Evolutionary conservation across 2,329 filamentous ascomycete genomes (phyloP), one percentile per base, ranked within the genome.

Genomic region (Colletotrichum karsti): DNA sequence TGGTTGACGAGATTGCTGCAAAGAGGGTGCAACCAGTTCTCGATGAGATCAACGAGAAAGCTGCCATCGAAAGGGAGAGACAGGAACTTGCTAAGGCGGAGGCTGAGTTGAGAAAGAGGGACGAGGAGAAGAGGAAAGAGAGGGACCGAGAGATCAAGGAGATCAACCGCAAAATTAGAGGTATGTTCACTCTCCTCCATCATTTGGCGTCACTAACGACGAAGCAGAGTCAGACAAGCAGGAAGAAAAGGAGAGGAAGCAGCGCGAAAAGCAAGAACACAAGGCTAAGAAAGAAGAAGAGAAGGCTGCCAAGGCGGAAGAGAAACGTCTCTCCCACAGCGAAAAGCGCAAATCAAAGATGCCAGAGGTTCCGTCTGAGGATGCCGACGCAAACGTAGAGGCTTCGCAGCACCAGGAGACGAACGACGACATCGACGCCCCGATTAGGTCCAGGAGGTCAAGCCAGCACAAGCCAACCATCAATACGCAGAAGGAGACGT

Each of bases 11-110:
- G 6, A 92, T 97, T 72, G 95, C 95, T 3, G 87, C 89, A 12
- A 89, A 87, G 50, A 90, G 91, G 72, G 87, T 98, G 15, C 93
- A 95, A 77, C 95, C 95, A 5, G 90, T 96, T 0, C 78, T 98
- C 6, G 91, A 97, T 72, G 93, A 97, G 71, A 96, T 98, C 69
- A 90, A 91, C 59, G 90, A 93, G 57, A 93, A 91, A 75, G 93
- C 93, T 0, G 92, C 94, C 74, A 85, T 85, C 69, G 91, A 94
- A 76, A 85, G 88, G 41, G 92, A 91, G 54, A 86, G 90, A 67
- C 86, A 92, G 68, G 84, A 90, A 51, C 88, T 90, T 71, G 79
- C 88, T 10, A 85, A 87, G 44, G 77, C 90, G 18, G 91, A 94
- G 67, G 84, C 89, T 69, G 90, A 93, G 65, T 84, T 90, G 70